phyloP scores from a whole-genome alignment of 768 basidiomycete genomes.

The Trametes sanguinea region DNA sequence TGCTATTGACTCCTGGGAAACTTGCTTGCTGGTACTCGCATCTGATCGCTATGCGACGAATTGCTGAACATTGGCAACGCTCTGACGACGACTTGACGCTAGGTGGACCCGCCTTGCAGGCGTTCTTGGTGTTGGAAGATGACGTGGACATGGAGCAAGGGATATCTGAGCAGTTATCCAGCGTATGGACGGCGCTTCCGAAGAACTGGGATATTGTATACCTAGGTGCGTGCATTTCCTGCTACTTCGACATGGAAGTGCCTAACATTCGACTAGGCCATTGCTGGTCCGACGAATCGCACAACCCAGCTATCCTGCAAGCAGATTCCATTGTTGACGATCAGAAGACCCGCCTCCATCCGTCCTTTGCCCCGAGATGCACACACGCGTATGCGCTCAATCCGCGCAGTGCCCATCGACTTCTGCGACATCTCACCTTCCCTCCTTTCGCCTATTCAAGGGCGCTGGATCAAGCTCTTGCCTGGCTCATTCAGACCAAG shows the following conservation, averaged over 20 bases:
- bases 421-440: slow-evolving; percentile 59
- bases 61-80: slow-evolving; percentile 33
- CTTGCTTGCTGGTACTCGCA: slow-evolving; percentile 78
- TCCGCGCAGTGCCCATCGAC: slow-evolving; percentile 56
- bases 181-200: slow-evolving; percentile 57
- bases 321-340: not conserved
- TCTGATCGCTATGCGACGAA: slow-evolving; percentile 48
- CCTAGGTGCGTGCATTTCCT: slow-evolving; percentile 47
- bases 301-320: slow-evolving; percentile 39
- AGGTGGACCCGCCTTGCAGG: slow-evolving; percentile 30
- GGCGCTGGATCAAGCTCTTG: slow-evolving; percentile 71
- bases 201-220: slow-evolving; percentile 72
- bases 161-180: slow-evolving; percentile 43
- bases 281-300: slow-evolving; percentile 75
- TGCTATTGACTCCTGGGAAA: slow-evolving; percentile 57
- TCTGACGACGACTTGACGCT: not conserved
- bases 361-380: slow-evolving; percentile 64
- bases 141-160: slow-evolving; percentile 79
- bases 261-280: slow-evolving; percentile 50
- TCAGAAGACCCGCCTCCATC: slow-evolving; percentile 43
- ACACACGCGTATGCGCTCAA: slow-evolving; percentile 75
- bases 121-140: slow-evolving; percentile 69
- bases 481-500: slow-evolving; percentile 62
- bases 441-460: slow-evolving; percentile 76
- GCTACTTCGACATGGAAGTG: not conserved